Evolutionary conservation across 2,329 filamentous ascomycete genomes (phyloP), one percentile per base, ranked within the genome.

Genomic region (Cercospora sp.): DNA sequence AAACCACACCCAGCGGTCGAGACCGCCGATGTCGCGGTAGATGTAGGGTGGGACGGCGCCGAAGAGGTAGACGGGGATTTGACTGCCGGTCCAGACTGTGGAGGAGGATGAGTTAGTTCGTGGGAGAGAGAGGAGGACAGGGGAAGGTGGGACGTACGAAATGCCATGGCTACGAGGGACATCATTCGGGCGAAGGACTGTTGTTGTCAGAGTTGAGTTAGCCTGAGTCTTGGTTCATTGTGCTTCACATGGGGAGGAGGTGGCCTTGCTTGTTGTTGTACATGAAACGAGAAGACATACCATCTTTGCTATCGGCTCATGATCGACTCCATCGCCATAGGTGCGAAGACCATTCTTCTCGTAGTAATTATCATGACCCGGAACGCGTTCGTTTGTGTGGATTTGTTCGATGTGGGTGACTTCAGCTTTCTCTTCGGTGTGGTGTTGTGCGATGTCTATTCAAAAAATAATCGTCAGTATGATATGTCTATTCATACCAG

Each of bases 61-160:
- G 65, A 81, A 82, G 45, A 82, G 74, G 68, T 81, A 83, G 10
- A 89, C 80, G 1, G 87, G 86, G 58, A 88, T 88, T 71, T 89
- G 87, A 64, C 83, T 86, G 31, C 86, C 86, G 60, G 85, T 86
- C 86, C 86, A 88, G 23, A 88, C 69, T 73, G 30, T 5, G n/a
- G 3, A 26, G 20, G 0, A 13, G 9, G 16, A 13, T 20, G 55
- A 13, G 5, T 6, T 16, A 6, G 30, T 59, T 23, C 36, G 55
- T 31, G 26, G 16, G 28, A 20, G 55, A 18, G 3, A 28, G 26
- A 57, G 12, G 20, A 30, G 20, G 23, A 28, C 12, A 8, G 20
- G 16, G 20, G 23, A 10, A 30, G 51, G 20, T 10, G 12, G 23
- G 18, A 59, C 55, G 30, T 59, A 59, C 55, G 55, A 12, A 59